phyloP scores from a whole-genome alignment of 345 rosid species.

The Syzygium oleosum region DNA sequence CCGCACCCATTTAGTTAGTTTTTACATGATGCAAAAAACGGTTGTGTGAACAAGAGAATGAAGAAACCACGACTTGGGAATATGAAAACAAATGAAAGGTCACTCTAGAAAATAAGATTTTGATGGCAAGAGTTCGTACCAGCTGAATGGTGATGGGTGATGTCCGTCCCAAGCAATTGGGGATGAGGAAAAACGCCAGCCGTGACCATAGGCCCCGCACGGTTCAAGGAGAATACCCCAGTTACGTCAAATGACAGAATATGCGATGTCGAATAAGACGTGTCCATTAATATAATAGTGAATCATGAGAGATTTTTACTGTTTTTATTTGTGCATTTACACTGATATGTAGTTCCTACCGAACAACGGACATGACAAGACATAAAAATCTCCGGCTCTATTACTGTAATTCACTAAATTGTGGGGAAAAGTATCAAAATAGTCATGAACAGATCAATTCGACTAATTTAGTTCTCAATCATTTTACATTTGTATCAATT shows the following conservation, averaged over 20 bases:
- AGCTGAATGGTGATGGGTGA: neutral
- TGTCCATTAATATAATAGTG: neutral
- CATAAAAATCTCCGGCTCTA: fast-evolving
- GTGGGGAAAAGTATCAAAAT: too few relatives aligned
- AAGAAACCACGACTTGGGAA: neutral
- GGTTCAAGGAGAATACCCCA: too few relatives aligned
- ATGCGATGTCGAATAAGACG: neutral
- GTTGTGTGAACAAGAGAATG: neutral
- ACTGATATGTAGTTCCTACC: neutral
- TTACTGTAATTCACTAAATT: neutral
- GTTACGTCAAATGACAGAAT: neutral
- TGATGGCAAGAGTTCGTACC: neutral
- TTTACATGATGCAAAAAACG: neutral
- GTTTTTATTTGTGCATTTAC: neutral
- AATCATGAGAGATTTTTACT: neutral
- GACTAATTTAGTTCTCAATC: too few relatives aligned
- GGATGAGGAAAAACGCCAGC: neutral
- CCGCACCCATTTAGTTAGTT: neutral
- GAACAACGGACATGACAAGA: fast-evolving
- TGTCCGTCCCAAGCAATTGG: neutral
- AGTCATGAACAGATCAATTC: too few relatives aligned
- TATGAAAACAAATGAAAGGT: neutral
- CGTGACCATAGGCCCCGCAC: neutral
- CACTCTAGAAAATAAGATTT: neutral
- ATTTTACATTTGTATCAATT: too few relatives aligned